Conservation (phyloP, 768 basidiomycete species). For the Lentinula aciculospora region DNA sequence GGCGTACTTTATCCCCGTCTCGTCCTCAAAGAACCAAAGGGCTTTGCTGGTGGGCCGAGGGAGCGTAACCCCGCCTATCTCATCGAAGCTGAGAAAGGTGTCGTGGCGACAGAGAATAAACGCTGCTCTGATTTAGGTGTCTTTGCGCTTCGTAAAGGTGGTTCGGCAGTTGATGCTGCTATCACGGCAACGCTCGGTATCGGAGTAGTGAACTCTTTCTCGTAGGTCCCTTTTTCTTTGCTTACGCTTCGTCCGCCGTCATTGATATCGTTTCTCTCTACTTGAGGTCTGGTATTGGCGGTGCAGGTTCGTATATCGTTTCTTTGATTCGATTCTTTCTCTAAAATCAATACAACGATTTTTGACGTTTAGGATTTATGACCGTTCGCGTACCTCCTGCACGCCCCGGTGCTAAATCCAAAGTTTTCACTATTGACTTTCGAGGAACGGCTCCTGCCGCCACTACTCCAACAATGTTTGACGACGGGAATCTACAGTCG, state of each 20-base stretch:
- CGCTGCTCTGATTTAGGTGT: constrained; percentile 62
- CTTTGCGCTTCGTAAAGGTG: constrained; percentile 49
- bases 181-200: constrained; percentile 54
- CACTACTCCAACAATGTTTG: constrained; percentile 56
- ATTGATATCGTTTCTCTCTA: too few relatives aligned
- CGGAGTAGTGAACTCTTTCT: constrained; percentile 61
- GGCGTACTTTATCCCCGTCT: neutral
- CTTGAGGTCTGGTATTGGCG: constrained; percentile 51
- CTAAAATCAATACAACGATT: neutral
- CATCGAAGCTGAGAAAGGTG: constrained; percentile 48
- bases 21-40: neutral
- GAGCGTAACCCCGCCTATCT: constrained; percentile 38
- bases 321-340: neutral
- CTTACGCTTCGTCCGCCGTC: neutral
- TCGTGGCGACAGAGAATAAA: constrained; percentile 62
- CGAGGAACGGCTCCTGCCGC: constrained; percentile 59
- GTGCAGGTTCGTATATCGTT: constrained; percentile 32
- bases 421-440: constrained; percentile 54
- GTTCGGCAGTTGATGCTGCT: constrained; percentile 64
- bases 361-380: constrained; percentile 29
- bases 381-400: constrained; percentile 48
- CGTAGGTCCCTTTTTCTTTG: constrained; percentile 35
- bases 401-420: constrained; percentile 13
- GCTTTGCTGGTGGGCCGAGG: neutral
- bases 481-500: constrained; percentile 27